Evolutionary conservation across 2,329 filamentous ascomycete species (phyloP), one percentile per base, ranked within the genome.

Genomic region (Cercospora sesami): DNA sequence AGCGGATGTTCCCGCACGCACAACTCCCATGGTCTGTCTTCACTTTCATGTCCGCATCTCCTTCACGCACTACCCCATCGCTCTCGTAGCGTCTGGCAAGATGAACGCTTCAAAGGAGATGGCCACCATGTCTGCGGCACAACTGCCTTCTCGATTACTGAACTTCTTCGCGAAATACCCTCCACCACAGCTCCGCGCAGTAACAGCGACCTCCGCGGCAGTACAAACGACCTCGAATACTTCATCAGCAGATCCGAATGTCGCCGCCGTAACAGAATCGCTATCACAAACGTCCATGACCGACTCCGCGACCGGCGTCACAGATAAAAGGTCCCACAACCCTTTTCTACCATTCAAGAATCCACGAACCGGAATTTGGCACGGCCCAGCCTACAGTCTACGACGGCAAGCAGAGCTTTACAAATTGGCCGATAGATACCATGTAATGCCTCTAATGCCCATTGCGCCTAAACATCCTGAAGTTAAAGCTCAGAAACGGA

Each of bases 81-180:
- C 18, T 21, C 26, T 59, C 12, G 23, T 14, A 16, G 23, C 42
- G 60, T 53, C 53, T 65, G n/a, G 55, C 64, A 68, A 66, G 33
- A 72, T 63, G 42, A 66, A 65, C 21, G 45, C 68, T 18, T 65
- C 68, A 42, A 74, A 72, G 68, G 69, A 72, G 23, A 65, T 78
- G 42, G 79, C 81, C 70, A 77, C 86, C 66, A 76, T 80, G 67
- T 88, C 97, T 57, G 91, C 91, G 69, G 87, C 89, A 80, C 84
- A 86, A 72, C 88, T 98, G 48, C 95, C 93, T 8, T 84, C 87
- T 64, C 90, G 90, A 48, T 87, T 99, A 57, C 87, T 91, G 77
- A 89, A 89, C 76, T 97, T 99, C 86, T 91, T 99, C 81, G 90
- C 91, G 66, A 91, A 91, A 72, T 97, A 94, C 80, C 95, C 95